A percentile compares a stretch with the other conserved stretches of the same genome.
Conservation (phyloP, 2,329 filamentous ascomycete species). For the Thyridium curvatum region DNA sequence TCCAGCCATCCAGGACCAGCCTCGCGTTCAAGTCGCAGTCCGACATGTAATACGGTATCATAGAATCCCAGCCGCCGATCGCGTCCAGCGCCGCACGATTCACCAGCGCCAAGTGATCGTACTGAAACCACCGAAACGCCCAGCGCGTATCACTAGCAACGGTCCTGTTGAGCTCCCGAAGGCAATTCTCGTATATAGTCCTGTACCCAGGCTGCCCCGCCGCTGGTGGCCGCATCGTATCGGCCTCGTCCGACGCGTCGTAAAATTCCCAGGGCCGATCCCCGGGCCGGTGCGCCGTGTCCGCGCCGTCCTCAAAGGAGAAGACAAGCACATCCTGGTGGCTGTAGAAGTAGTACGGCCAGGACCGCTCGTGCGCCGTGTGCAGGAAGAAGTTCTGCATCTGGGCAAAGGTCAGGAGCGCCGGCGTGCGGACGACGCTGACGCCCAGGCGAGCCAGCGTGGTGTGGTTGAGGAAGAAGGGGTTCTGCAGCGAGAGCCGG, state of each 20-base stretch:
- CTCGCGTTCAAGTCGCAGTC: constrained; percentile 41
- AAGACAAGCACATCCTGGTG: constrained; percentile 47
- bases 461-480: constrained; percentile 47
- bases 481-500: constrained; percentile 40
- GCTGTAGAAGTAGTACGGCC: constrained; percentile 47
- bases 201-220: constrained; percentile 20
- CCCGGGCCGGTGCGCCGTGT: constrained; percentile 8
- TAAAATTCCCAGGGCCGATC: constrained; percentile 10
- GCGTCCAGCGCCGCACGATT: constrained; percentile 36
- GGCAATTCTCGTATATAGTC: constrained; percentile 22
- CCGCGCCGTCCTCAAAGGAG: constrained; percentile 27
- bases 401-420: constrained; percentile 47
- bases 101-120: constrained; percentile 41
- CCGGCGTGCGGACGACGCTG: constrained; percentile 42
- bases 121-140: constrained; percentile 28
- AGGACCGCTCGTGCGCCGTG: constrained; percentile 34
- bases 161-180: constrained; percentile 19
- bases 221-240: constrained; percentile 8
- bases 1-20: constrained; percentile 28
- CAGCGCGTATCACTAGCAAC: constrained; percentile 36
- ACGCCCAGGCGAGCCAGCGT: constrained; percentile 40
- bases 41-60: constrained; percentile 43
- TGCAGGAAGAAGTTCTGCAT: constrained; percentile 48
- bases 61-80: constrained; percentile 42
- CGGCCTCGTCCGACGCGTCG: constrained; percentile 3